phyloP scores from a whole-genome alignment of 176 grass and related monocot genomes.

The Elymus sibiricus region DNA sequence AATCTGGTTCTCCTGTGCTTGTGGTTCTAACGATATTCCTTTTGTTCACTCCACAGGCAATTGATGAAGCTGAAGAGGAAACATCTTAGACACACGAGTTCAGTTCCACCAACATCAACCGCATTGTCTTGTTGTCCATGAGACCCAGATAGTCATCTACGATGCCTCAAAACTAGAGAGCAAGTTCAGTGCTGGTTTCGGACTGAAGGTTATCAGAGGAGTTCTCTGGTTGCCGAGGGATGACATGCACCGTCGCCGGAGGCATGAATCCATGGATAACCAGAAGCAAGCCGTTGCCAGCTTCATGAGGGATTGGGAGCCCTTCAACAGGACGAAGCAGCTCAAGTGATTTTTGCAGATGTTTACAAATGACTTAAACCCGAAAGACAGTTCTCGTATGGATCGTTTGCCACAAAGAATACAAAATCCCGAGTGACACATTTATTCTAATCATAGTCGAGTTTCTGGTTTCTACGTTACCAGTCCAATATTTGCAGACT shows the following conservation, averaged over 20 bases:
- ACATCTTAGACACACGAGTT: too few species aligned
- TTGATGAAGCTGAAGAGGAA: slow-evolving; percentile 93
- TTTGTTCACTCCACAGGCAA: slow-evolving; percentile 51
- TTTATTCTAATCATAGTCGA: too few species aligned
- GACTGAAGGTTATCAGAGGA: slow-evolving; percentile 70
- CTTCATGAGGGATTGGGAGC: slow-evolving; percentile 71
- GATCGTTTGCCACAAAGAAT: too few species aligned
- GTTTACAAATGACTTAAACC: too few species aligned
- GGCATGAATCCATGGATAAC: slow-evolving; percentile 57
- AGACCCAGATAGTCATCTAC: slow-evolving; percentile 80
- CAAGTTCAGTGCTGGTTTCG: slow-evolving; percentile 71
- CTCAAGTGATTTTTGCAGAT: slow-evolving; percentile 30
- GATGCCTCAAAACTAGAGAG: too few species aligned
- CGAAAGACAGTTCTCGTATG: too few species aligned
- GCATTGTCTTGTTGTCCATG: too few species aligned
- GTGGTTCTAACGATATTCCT: neutral
- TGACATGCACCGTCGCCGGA: slow-evolving; percentile 64
- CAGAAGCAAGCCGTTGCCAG: slow-evolving; percentile 49
- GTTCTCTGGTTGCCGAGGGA: slow-evolving; percentile 67
- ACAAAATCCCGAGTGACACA: too few species aligned
- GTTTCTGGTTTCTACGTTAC: too few species aligned
- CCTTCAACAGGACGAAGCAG: slow-evolving; percentile 73
- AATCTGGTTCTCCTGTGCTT: neutral
- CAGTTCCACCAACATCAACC: too few species aligned
- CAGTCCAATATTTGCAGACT: too few species aligned